These are phyloP conservation scores for Tetraselmis chui DNA, from an alignment of 139 green algal genomes.

Conservation along the genomic window DNA sequence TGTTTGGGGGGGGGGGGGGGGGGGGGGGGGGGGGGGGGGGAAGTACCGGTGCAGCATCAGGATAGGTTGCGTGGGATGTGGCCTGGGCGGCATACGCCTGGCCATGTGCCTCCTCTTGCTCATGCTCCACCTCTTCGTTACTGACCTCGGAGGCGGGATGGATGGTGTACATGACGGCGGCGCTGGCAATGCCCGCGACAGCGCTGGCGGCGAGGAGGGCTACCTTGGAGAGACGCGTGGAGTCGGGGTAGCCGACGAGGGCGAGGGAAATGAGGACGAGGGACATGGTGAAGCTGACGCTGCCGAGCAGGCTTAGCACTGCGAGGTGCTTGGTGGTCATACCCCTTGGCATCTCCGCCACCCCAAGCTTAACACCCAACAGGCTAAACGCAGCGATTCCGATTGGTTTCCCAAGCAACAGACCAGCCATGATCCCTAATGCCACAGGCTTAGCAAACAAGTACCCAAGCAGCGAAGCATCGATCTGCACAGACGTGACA, in stretches of 20 bases:
- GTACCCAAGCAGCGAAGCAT: neutral
- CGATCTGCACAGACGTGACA: neutral
- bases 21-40: too few relatives aligned
- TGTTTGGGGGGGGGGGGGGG: too few relatives aligned
- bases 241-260: neutral
- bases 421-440: slow-evolving; percentile 13
- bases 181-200: neutral
- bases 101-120: neutral
- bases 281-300: slow-evolving; percentile 24
- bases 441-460: slow-evolving; percentile 11
- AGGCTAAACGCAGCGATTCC: slow-evolving; percentile 13
- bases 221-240: neutral
- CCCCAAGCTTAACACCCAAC: slow-evolving; percentile 3
- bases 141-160: neutral
- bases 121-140: neutral
- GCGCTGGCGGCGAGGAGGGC: neutral
- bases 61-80: neutral
- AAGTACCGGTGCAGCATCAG: too few relatives aligned
- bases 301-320: slow-evolving; percentile 13
- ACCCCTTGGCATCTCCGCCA: slow-evolving; percentile 4
- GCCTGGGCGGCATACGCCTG: neutral
- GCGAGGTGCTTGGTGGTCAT: slow-evolving; percentile 16
- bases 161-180: neutral
- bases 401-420: slow-evolving; percentile 23
- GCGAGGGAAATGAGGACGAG: slow-evolving; percentile 16